Evolutionary conservation across 2,329 filamentous ascomycete genomes (phyloP).

Genomic region (Parasarocladium wereldwijsianum): DNA sequence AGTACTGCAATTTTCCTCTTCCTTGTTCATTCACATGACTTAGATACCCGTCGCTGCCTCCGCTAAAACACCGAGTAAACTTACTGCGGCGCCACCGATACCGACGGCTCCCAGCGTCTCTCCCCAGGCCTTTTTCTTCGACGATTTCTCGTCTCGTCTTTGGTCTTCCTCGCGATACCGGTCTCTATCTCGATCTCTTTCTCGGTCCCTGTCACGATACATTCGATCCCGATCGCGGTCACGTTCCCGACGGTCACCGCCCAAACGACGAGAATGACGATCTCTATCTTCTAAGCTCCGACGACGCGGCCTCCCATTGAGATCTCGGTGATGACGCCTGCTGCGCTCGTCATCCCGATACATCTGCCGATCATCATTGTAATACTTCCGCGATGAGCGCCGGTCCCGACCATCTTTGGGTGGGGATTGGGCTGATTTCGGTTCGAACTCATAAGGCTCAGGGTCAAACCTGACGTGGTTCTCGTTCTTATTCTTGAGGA

Average conservation of each 20-base stretch:
- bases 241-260: conserved; percentile 8
- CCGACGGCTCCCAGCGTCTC: conserved; percentile 42
- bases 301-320: conserved; percentile 1
- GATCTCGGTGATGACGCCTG: conserved; percentile 11
- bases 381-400: conserved; percentile 6
- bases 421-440: conserved; percentile 11
- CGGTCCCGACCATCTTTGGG: conserved; percentile 14
- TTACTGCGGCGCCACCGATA: conserved; percentile 45
- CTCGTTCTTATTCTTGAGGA: conserved; percentile 46
- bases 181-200: conserved; percentile 6
- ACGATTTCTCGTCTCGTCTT: conserved; percentile 19
- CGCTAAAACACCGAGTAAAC: conserved; percentile 39
- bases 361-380: conserved; percentile 12
- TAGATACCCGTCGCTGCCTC: conserved; percentile 32
- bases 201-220: conserved; percentile 14
- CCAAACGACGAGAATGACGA: background rate
- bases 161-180: conserved; percentile 9
- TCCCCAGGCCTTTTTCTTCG: conserved; percentile 31
- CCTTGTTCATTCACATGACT: background rate
- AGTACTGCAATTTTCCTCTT: too few relatives aligned
- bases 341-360: conserved; percentile 8
- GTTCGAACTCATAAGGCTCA: conserved; percentile 29
- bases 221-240: conserved; percentile 23
- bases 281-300: background rate
- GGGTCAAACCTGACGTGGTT: conserved; percentile 40